phyloP scores from a whole-genome alignment of 345 rosid genomes.

The Sisymbrium altissimum region DNA sequence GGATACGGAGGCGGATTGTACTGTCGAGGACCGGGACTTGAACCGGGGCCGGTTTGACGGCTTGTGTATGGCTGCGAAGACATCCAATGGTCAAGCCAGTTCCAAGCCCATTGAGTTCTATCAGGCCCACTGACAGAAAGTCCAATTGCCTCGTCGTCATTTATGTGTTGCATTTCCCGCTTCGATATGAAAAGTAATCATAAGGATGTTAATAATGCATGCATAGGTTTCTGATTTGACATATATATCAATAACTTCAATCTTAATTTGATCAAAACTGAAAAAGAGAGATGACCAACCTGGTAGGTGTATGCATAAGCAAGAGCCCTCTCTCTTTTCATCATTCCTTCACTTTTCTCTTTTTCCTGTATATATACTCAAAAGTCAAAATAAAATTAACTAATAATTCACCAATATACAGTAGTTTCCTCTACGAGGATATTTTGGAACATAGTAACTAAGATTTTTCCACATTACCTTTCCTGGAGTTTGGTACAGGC shows the following conservation, averaged over 20 bases:
- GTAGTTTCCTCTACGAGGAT: neutral
- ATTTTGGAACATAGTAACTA: neutral
- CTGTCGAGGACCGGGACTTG: slow-evolving; percentile 40
- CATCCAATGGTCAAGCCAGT: slow-evolving; percentile 97
- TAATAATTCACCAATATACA: neutral
- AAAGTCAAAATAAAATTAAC: neutral
- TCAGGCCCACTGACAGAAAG: slow-evolving; percentile 40
- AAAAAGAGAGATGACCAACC: slow-evolving; percentile 36
- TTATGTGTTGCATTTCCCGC: slow-evolving; percentile 41
- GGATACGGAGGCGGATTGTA: slow-evolving; percentile 50
- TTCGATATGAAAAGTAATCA: slow-evolving; percentile 1
- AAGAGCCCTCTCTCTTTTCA: slow-evolving; percentile 83
- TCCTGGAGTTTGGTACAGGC: slow-evolving; percentile 39
- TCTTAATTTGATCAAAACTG: neutral
- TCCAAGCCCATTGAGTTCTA: slow-evolving; percentile 79
- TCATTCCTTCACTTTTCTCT: slow-evolving; percentile 53
- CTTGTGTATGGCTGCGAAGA: slow-evolving; percentile 61
- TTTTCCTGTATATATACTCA: slow-evolving; percentile 42
- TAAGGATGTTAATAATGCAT: neutral
- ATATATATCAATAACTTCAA: neutral
- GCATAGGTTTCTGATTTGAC: neutral
- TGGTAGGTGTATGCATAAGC: slow-evolving; percentile 92
- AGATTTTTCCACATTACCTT: slow-evolving; percentile 10
- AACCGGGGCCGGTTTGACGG: slow-evolving; percentile 40
- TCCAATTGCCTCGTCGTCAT: slow-evolving; percentile 35